These are phyloP conservation scores for Colletotrichum sidae DNA, from an alignment of 2,329 filamentous ascomycete species.

Conservation along the genomic window DNA sequence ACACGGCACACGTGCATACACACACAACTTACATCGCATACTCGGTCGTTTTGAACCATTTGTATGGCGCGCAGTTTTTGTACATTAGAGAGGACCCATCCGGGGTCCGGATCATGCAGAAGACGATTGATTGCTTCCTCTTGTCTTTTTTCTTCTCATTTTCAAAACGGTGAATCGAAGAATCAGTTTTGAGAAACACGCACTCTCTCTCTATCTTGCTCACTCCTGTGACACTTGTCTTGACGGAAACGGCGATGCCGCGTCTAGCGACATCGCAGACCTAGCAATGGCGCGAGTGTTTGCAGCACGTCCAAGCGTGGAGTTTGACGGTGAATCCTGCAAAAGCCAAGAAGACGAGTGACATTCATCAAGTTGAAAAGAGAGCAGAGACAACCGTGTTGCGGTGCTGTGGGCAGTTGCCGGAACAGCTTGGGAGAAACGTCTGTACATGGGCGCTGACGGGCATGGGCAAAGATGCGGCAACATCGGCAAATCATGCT, in stretches of 20 bases:
- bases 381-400: too few relatives aligned
- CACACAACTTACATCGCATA: background rate
- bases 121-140: conserved; percentile 18
- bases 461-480: background rate
- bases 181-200: conserved; percentile 28
- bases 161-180: conserved; percentile 35
- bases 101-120: conserved; percentile 23
- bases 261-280: background rate
- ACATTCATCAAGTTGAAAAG: background rate
- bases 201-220: too few relatives aligned
- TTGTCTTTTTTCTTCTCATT: conserved; percentile 9
- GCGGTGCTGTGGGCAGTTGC: too few relatives aligned
- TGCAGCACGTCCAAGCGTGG: conserved; percentile 12
- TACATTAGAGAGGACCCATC: conserved; percentile 29
- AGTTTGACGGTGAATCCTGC: conserved; percentile 9
- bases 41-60: background rate
- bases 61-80: conserved; percentile 26
- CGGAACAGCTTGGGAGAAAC: background rate
- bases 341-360: conserved; percentile 1
- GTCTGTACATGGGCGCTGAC: conserved; percentile 1
- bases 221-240: background rate
- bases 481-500: conserved; percentile 13
- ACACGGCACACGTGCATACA: conserved; percentile 12
- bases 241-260: conserved; percentile 2
- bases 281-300: conserved; percentile 4